Evolutionary conservation across 805 yeast species (phyloP), one percentile per base, ranked within the genome.

Genomic region (Candida verbasci): DNA sequence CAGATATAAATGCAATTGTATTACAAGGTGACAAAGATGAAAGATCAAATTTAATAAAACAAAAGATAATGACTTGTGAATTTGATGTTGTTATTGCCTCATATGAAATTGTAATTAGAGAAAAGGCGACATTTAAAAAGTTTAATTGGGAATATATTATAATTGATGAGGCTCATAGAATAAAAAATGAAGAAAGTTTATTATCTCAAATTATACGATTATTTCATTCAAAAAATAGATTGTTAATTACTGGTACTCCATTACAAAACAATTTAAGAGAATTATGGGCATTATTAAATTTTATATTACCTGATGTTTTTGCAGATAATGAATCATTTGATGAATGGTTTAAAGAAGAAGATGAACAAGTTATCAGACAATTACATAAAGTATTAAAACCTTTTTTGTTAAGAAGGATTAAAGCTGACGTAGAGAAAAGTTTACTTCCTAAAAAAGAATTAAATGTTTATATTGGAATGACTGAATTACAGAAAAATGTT

Each of bases 91-190:
- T 80, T 3, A 68, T 82, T 34, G 74, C 85, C 0, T 81, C 89
- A 4, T 84, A 80, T 52, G 93, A 84, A 55, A 82, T 83, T 43
- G 84, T 84, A 18, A 83, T 84, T 37, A 72, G 78, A 48, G 93
- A 84, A 54, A 84, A 84, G 52, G 60, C 87, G 0, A 60, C 78
- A 1, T 72, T 84, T 49, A 71, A 58, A 40, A 84, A 82, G 52
- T 74, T 84, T 46, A 72, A 70, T 40, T 84, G 93, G 91, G 78
- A 80, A 51, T 84, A 84, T 52, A 78, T 84, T 34, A 68, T 83
- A 15, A 80, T 84, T 43, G 94, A 84, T 58, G 94, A 84, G 59
- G 93, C 91, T 3, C 94, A 84, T 55, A 68, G 93, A 62, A 78
- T 84, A 46, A 84, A 84, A 50, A 84, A 84, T 53, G 93, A 84